Conservation (phyloP, 1,284 basidiomycete species). For the Naganishia liquefaciens region DNA sequence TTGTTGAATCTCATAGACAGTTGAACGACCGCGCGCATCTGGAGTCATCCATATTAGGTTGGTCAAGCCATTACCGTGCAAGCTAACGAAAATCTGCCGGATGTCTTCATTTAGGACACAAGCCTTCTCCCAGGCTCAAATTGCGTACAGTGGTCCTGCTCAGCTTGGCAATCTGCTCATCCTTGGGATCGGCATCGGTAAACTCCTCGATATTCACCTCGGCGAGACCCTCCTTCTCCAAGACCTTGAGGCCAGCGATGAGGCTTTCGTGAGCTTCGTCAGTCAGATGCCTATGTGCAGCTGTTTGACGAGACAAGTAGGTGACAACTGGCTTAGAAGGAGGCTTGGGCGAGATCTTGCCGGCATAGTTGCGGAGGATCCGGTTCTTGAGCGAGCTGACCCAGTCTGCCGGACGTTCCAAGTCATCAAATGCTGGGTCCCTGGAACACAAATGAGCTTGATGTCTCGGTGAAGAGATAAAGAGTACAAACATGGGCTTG, state of each 20-base stretch:
- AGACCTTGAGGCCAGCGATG: constrained; percentile 7
- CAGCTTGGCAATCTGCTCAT: constrained; percentile 29
- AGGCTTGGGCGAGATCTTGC: constrained; percentile 14
- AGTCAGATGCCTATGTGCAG: constrained; percentile 3
- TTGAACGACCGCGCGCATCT: neutral
- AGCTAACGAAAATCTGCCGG: constrained; percentile 19
- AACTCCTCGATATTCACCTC: constrained; percentile 31
- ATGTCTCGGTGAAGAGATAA: neutral
- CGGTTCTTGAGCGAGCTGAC: constrained; percentile 12
- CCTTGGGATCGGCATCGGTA: constrained; percentile 4
- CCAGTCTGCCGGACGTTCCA: constrained; percentile 16
- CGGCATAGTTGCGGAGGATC: constrained; percentile 11
- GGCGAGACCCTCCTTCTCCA: constrained; percentile 23
- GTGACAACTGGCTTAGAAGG: constrained; percentile 25
- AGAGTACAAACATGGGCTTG: constrained; percentile 13
- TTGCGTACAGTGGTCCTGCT: constrained; percentile 28
- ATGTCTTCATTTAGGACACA: neutral
- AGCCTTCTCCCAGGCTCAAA: neutral
- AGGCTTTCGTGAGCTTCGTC: constrained; percentile 20
- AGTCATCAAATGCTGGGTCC: constrained; percentile 17
- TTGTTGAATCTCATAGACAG: constrained; percentile 29
- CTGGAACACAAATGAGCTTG: constrained; percentile 23
- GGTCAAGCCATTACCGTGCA: constrained; percentile 29
- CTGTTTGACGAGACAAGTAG: constrained; percentile 26
- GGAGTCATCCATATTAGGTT: constrained; percentile 29